Conservation (phyloP, 2,329 filamentous ascomycete species). For the Tolypocladium tropicale region DNA sequence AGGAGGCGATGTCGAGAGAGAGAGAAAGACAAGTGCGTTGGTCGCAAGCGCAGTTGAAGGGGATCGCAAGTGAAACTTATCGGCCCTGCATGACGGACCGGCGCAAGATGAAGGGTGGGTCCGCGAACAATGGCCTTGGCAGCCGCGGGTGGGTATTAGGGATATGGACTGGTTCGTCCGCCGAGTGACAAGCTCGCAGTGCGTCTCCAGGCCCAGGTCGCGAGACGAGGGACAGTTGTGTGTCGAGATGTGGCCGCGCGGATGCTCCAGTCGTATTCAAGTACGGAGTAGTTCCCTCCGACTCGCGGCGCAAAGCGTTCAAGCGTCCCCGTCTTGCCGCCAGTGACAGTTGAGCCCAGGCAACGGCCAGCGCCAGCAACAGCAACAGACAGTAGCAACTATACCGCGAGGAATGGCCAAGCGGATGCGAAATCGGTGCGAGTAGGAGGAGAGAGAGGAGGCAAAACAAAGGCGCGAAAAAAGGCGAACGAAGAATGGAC, state of each 20-base stretch:
- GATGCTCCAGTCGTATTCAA: neutral
- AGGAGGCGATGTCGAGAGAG: neutral
- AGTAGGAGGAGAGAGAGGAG: neutral
- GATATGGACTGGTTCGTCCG: neutral
- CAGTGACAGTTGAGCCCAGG: too few species aligned
- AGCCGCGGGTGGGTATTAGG: neutral
- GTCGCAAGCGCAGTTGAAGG: neutral
- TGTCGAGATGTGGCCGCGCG: neutral
- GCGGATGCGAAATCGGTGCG: neutral
- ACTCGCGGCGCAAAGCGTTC: neutral
- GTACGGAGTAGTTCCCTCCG: neutral
- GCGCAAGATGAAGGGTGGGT: neutral
- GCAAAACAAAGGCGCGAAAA: neutral
- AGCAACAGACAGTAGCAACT: neutral
- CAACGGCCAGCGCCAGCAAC: too few species aligned
- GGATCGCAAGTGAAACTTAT: neutral
- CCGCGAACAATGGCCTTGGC: neutral
- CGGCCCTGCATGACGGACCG: neutral
- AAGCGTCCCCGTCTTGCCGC: too few species aligned
- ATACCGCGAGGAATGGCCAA: neutral
- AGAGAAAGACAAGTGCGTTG: neutral
- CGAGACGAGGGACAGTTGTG: neutral
- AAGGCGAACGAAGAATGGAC: neutral
- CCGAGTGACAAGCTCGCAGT: neutral
- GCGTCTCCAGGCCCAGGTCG: neutral